phyloP scores from a whole-genome alignment of 768 basidiomycete species.

The Leccinum subgranulosum region DNA sequence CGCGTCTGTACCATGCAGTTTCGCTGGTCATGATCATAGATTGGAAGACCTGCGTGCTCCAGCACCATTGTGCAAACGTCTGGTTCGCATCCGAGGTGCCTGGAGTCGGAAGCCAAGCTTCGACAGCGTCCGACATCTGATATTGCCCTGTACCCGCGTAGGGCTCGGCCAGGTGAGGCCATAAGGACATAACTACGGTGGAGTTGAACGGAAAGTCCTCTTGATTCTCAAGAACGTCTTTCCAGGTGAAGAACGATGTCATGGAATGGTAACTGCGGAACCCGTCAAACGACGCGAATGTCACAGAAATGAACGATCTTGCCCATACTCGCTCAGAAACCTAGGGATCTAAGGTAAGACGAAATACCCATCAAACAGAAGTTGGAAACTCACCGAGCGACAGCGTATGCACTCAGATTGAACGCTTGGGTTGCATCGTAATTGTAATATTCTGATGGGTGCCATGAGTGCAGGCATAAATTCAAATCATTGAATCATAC shows the following conservation, averaged over 20 bases:
- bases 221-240: slow-evolving; percentile 48
- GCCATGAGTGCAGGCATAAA: background rate
- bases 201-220: slow-evolving; percentile 59
- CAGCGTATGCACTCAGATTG: slow-evolving; percentile 51
- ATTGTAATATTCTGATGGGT: slow-evolving; percentile 48
- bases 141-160: slow-evolving; percentile 48
- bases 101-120: slow-evolving; percentile 55
- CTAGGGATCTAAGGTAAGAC: slow-evolving; percentile 23
- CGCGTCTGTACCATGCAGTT: slow-evolving; percentile 56
- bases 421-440: slow-evolving; percentile 53
- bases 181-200: slow-evolving; percentile 45
- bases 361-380: background rate
- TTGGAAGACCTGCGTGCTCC: slow-evolving; percentile 60
- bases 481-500: slow-evolving; percentile 24
- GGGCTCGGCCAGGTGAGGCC: slow-evolving; percentile 51
- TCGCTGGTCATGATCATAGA: slow-evolving; percentile 53
- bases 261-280: slow-evolving; percentile 54
- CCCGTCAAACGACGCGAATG: background rate
- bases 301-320: slow-evolving; percentile 5
- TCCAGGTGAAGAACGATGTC: slow-evolving; percentile 61
- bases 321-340: slow-evolving; percentile 62
- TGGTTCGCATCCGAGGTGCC: slow-evolving; percentile 47
- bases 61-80: slow-evolving; percentile 64
- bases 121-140: slow-evolving; percentile 50
- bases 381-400: slow-evolving; percentile 35